Conservation (phyloP, 306 rosid species). For the Begonia masoniana region DNA sequence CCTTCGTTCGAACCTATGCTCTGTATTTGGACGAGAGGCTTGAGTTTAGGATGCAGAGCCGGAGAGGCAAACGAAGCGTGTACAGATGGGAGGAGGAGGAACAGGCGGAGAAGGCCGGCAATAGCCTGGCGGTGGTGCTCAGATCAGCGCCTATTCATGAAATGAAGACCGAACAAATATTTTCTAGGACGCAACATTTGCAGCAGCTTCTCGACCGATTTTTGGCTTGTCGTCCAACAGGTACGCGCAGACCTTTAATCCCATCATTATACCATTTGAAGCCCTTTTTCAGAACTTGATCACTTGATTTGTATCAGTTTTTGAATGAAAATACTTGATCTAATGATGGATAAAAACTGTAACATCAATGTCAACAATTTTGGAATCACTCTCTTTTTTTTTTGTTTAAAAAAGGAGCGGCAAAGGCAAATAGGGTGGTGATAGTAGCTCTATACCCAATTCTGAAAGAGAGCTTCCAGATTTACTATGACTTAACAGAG, state of each 20-base stretch:
- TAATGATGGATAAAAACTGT: not conserved
- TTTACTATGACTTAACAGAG: slow-evolving; percentile 58
- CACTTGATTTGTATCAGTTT: no score
- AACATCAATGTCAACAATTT: not conserved
- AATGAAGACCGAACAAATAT: slow-evolving; percentile 45
- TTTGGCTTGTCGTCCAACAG: slow-evolving; percentile 93
- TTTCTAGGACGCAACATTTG: slow-evolving; percentile 65
- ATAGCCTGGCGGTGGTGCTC: slow-evolving; percentile 4
- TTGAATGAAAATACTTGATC: no score
- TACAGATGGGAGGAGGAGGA: slow-evolving; percentile 17
- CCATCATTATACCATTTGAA: no score
- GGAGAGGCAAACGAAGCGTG: slow-evolving; percentile 46
- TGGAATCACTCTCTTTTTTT: not conserved
- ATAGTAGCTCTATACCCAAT: slow-evolving; percentile 59
- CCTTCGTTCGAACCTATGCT: slow-evolving; percentile 69
- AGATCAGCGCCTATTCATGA: slow-evolving; percentile 56
- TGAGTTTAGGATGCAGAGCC: slow-evolving; percentile 79
- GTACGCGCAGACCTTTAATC: slow-evolving; percentile 16
- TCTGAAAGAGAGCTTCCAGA: slow-evolving; percentile 71
- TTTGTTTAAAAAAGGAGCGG: slow-evolving; percentile 32
- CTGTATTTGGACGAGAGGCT: slow-evolving; percentile 75
- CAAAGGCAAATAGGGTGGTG: slow-evolving; percentile 57
- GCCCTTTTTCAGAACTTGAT: no score
- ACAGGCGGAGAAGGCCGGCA: not conserved
- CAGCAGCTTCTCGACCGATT: slow-evolving; percentile 77